Conservation (phyloP, 148 eudicot species). For the Fagopyrum tataricum region DNA sequence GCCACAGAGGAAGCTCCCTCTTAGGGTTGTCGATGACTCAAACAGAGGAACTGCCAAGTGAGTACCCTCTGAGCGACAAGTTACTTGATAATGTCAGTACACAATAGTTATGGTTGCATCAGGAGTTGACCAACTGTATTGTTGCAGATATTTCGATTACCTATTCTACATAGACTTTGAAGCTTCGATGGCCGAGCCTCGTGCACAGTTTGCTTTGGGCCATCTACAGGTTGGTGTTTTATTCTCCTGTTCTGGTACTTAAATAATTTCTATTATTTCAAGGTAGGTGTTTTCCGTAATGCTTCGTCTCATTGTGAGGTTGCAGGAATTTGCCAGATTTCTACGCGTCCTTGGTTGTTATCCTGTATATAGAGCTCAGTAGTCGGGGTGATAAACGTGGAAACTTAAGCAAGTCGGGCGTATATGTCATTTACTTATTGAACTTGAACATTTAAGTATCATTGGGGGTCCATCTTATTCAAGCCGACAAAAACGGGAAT, state of each 20-base stretch:
- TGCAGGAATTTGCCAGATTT: conserved; percentile 85
- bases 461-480: no score
- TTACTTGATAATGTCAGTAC: not conserved
- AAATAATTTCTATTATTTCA: no score
- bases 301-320: not conserved
- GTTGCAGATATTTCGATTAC: conserved; percentile 64
- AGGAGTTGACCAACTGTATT: conserved; percentile 14
- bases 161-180: conserved; percentile 84
- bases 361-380: conserved; percentile 45
- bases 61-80: conserved; percentile 19
- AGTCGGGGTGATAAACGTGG: not conserved
- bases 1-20: conserved; percentile 78
- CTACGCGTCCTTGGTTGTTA: conserved; percentile 91
- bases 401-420: no score
- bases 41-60: conserved; percentile 84
- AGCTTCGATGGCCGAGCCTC: conserved; percentile 97
- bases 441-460: no score
- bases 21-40: conserved; percentile 83
- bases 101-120: not conserved
- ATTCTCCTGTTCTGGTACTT: no score
- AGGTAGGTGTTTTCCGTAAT: no score
- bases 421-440: no score
- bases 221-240: conserved; percentile 62
- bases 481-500: no score
- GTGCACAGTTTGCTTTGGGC: conserved; percentile 80